These are phyloP conservation scores for Phaeodactylum tricornutum DNA, from an alignment of 108 stramenopile genomes.

Conservation along the genomic window DNA sequence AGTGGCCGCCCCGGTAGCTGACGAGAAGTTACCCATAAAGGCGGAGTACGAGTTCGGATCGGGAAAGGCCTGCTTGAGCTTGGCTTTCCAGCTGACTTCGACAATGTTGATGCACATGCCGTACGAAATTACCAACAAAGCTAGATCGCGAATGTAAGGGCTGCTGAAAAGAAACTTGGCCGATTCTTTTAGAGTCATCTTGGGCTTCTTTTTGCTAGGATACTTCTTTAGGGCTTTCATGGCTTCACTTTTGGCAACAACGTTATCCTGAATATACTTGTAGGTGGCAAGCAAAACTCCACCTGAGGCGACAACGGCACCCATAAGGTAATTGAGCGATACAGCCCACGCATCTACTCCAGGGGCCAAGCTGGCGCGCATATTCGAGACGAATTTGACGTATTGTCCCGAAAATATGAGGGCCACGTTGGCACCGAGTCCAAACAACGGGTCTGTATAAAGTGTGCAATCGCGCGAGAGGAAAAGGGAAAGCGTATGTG, in stretches of 20 bases:
- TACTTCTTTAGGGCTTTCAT: constrained; percentile 30
- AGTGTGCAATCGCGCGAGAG: too few species aligned
- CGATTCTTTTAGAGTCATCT: constrained; percentile 85
- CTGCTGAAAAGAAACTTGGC: constrained; percentile 87
- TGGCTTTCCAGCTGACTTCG: constrained; percentile 98
- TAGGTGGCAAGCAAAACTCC: constrained; percentile 69
- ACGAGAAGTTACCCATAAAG: constrained; percentile 98
- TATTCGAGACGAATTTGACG: constrained; percentile 78
- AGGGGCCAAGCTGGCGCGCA: constrained; percentile 68
- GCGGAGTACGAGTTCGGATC: constrained; percentile 95
- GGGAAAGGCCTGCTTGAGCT: constrained; percentile 94
- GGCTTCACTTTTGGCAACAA: constrained; percentile 52
- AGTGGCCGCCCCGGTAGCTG: constrained; percentile 91
- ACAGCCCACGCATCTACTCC: constrained; percentile 92
- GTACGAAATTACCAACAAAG: constrained; percentile 91
- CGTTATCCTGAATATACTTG: constrained; percentile 84
- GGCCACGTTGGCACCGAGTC: constrained; percentile 92
- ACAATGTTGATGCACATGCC: constrained; percentile 99
- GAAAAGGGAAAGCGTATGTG: too few species aligned
- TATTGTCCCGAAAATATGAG: constrained; percentile 95
- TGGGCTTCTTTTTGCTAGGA: constrained; percentile 67
- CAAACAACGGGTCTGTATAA: constrained; percentile 91
- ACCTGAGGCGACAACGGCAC: constrained; percentile 82
- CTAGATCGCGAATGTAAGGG: constrained; percentile 87
- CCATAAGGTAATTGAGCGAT: constrained; percentile 88